phyloP scores from a whole-genome alignment of 2,329 filamentous ascomycete genomes.

The Exophiala xenobiotica region DNA sequence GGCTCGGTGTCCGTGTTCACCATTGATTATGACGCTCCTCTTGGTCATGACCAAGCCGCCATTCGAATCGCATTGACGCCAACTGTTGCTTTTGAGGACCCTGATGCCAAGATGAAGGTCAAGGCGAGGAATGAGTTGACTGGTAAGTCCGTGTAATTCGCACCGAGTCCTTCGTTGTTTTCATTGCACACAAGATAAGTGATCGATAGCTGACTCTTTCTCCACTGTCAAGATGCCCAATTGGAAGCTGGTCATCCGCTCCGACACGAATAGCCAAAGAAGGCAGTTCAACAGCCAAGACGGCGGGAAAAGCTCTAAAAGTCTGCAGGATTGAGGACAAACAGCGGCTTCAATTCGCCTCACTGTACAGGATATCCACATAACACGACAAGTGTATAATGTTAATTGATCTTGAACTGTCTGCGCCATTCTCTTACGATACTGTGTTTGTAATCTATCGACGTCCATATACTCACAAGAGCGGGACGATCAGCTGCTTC shows the following conservation, averaged over 20 bases:
- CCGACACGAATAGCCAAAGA: conserved; percentile 8
- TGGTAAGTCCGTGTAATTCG: no score
- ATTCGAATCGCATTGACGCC: conserved; percentile 16
- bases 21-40: conserved; percentile 52
- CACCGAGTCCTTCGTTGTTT: no score
- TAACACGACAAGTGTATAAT: not conserved
- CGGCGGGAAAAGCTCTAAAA: no score
- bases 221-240: conserved; percentile 19
- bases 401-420: not conserved
- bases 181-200: no score
- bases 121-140: conserved; percentile 14
- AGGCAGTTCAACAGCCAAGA: no score
- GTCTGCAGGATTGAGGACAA: no score
- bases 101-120: conserved; percentile 13
- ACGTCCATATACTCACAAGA: no score
- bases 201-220: no score
- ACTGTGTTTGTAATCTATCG: no score
- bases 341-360: no score
- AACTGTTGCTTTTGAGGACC: conserved; percentile 14
- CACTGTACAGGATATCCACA: no score
- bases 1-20: conserved; percentile 49
- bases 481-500: no score
- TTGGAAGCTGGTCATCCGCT: conserved; percentile 13
- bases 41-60: conserved; percentile 11
- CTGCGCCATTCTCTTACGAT: not conserved